Evolutionary conservation across 1,284 basidiomycete genomes (phyloP), one percentile per base, ranked within the genome.

Genomic region (Sanghuangporus sanghuang): DNA sequence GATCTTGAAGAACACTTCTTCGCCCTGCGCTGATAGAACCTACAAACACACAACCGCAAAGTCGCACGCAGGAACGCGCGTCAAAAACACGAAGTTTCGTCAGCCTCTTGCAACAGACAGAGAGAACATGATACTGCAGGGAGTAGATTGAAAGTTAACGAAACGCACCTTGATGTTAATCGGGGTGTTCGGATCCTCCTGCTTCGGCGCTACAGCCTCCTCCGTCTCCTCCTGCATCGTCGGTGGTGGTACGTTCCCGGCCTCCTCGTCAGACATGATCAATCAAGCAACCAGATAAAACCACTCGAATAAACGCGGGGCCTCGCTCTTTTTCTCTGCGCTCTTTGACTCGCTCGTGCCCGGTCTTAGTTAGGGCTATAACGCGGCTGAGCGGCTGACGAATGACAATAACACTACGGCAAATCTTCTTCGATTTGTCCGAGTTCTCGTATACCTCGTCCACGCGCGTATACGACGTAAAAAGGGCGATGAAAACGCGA

Each of bases 1-100:
- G 79, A 98, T 97, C 84, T 98, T 98, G 85, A 98, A 98, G 78
- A 94, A 97, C 50, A 97, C 93, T 75, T 98, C 95, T 64, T 96
- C 91, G 56, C 93, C 92, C 23, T 82, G 77, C 44, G 90, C 84
- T 64, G 85, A 89, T 57, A 90, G 84, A 61, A 93, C 91, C 90
- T 92, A 67, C 35, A 32, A 32, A 32, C 27, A 32, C 27, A 4
- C 27, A 32, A 35, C 1, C 14, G 40, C 27, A 32, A 32, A 32
- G 4, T 32, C 27, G 27, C 27, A 32, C 3, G 5, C 27, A 40
- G 53, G 27, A 32, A 32, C 6, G n/a, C 14, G 14, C 12, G 23
- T 27, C 39, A 40, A 21, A 14, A 57, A 39, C 56, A 46, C 23
- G 21, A n/a, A 46, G 44, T 5, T 46, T 46, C 16, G 16, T 46